Evolutionary conservation across 2,329 filamentous ascomycete genomes (phyloP), one percentile per base, ranked within the genome.

Genomic region (Raffaelea deltoideospora): DNA sequence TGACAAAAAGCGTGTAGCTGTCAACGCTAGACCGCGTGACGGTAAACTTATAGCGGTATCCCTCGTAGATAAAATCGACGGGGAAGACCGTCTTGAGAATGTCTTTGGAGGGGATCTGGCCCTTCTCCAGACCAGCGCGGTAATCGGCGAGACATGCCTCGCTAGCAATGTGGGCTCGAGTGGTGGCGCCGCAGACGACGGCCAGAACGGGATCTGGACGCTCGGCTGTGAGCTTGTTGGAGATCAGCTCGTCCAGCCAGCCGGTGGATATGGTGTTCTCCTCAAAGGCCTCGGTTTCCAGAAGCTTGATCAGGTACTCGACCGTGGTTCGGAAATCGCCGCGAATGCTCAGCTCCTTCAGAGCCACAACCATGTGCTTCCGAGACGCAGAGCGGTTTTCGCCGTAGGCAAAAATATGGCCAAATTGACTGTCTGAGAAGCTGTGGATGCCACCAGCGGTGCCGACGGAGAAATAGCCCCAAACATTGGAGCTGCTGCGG

Each of bases 391-490:
- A 80, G 58, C 90, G 79, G 66, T 92, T 98, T 69, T 98, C 90
- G 43, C 90, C 90, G 50, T 96, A 98, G 36, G 90, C 92, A 59
- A 98, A 98, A 49, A 98, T 98, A 63, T 98, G 90, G 62, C 90
- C 90, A 50, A 98, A 98, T 55, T 98, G 90, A 53, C 83, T 92
- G 65, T 98, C 90, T 8, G 90, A 96, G 71, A 94, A 98, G 60
- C 85, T 95, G 74, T 98, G 90, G 47, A 98, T 98, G 60, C 87
- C 87, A 64, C 87, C 88, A 38, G 86, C 79, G 10, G 87, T 90
- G 65, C 87, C 84, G 58, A 98, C 90, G 37, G 90, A 98, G 76
- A 98, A 98, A 64, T 98, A 98, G 70, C 90, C 90, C 90, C 90
- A 98, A 39, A 96, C 90, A 49, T 98, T 98, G 45, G 90, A 96